phyloP scores from a whole-genome alignment of 768 basidiomycete genomes.

The Macrocybe gigantea region DNA sequence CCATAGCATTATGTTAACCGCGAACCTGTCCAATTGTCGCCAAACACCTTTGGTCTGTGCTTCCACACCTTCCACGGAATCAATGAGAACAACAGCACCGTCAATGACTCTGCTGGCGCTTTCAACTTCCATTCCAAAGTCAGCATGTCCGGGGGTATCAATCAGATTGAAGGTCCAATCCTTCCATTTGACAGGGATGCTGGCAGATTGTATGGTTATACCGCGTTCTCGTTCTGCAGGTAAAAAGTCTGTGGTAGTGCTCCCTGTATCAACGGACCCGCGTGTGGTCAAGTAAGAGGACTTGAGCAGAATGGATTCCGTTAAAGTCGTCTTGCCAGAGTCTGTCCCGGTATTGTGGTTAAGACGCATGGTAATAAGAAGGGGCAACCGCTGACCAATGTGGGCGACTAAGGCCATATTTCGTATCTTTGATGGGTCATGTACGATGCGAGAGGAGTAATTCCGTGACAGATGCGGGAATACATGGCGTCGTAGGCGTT shows the following conservation, averaged over 20 bases:
- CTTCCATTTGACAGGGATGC: constrained; percentile 85
- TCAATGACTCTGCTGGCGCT: constrained; percentile 88
- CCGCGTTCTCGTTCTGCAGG: constrained; percentile 87
- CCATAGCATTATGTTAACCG: constrained; percentile 23
- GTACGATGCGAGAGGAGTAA: neutral
- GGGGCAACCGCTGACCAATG: constrained; percentile 49
- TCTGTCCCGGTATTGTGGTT: constrained; percentile 34
- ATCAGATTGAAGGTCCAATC: constrained; percentile 83
- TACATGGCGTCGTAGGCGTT: too few relatives aligned
- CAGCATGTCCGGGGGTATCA: constrained; percentile 89
- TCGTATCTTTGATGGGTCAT: constrained; percentile 44
- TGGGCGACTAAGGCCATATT: constrained; percentile 90
- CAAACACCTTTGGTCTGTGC: constrained; percentile 88
- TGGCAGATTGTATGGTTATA: constrained; percentile 90
- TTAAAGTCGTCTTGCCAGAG: constrained; percentile 86
- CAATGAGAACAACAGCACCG: constrained; percentile 82
- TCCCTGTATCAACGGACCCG: constrained; percentile 85
- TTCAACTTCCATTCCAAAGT: constrained; percentile 97
- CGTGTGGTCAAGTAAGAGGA: constrained; percentile 68
- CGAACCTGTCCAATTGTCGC: constrained; percentile 78
- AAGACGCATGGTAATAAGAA: constrained; percentile 1
- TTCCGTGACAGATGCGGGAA: too few relatives aligned
- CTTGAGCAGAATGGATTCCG: constrained; percentile 78
- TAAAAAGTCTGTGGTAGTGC: constrained; percentile 86
- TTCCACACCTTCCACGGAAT: constrained; percentile 90